Evolutionary conservation across 257 asterid species (phyloP).

Genomic region (Hygrophila difformis): DNA sequence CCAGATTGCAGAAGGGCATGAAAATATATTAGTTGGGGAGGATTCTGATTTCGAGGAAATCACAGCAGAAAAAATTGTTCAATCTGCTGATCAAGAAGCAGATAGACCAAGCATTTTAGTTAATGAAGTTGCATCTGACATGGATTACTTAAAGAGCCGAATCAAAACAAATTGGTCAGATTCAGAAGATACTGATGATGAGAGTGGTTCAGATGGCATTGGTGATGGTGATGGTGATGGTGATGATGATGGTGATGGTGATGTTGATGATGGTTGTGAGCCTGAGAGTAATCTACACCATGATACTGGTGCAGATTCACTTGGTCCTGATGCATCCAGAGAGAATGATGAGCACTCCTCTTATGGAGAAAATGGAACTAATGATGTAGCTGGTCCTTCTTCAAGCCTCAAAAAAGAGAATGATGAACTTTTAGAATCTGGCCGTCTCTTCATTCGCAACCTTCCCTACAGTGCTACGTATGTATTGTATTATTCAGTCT

Average conservation of each 20-base stretch:
- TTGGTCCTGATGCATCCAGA: conserved; percentile 25
- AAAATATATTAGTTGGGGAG: conserved; percentile 18
- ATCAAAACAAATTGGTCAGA: conserved; percentile 64
- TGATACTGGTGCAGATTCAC: conserved; percentile 19
- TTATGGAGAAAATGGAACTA: conserved; percentile 24
- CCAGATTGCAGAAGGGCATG: conserved; percentile 20
- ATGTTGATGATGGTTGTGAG: conserved; percentile 20
- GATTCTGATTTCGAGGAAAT: conserved; percentile 20
- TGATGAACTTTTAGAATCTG: conserved; percentile 45
- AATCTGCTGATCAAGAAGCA: conserved; percentile 22
- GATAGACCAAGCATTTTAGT: conserved; percentile 25
- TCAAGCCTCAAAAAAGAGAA: conserved; percentile 30
- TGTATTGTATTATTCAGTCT: conserved; percentile 8
- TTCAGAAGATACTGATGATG: conserved; percentile 52
- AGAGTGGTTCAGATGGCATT: conserved; percentile 24
- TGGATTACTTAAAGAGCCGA: conserved; percentile 73
- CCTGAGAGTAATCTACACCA: conserved; percentile 18
- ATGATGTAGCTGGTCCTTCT: conserved; percentile 27
- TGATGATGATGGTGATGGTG: conserved; percentile 30
- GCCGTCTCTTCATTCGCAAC: conserved; percentile 77
- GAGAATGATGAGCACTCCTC: conserved; percentile 29
- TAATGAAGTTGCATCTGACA: conserved; percentile 49
- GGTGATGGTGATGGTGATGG: too few species aligned
- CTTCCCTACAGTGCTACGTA: conserved; percentile 87
- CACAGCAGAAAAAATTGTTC: conserved; percentile 26